Evolutionary conservation across 2,329 filamentous ascomycete species (phyloP).

Genomic region (Thermoascus crustaceus): DNA sequence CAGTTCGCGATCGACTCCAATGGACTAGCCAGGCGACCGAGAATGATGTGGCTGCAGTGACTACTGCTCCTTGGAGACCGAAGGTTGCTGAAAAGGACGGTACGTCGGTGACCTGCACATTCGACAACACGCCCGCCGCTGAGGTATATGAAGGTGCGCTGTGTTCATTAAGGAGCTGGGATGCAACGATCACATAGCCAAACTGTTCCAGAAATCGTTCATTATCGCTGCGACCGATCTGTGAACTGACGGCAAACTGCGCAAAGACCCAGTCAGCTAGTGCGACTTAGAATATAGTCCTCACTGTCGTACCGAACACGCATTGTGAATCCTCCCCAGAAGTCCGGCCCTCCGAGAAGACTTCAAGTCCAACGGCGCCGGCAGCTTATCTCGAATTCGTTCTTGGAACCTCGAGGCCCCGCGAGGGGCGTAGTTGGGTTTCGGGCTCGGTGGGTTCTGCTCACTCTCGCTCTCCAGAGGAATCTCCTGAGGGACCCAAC

Average conservation of each 20-base stretch:
- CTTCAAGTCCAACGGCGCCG: constrained; percentile 38
- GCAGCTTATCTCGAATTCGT: constrained; percentile 42
- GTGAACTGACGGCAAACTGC: constrained; percentile 28
- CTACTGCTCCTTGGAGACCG: constrained; percentile 56
- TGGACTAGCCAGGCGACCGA: constrained; percentile 59
- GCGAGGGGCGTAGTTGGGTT: constrained; percentile 42
- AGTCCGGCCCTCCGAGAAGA: constrained; percentile 21
- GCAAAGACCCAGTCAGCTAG: background rate
- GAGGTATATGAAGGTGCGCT: constrained; percentile 34
- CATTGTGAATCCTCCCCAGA: constrained; percentile 36
- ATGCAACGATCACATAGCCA: constrained; percentile 85
- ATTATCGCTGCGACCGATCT: constrained; percentile 67
- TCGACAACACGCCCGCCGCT: constrained; percentile 25
- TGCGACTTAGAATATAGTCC: no score
- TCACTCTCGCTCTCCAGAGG: constrained; percentile 22
- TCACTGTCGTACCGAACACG: constrained; percentile 39
- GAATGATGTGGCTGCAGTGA: constrained; percentile 57
- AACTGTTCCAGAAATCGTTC: constrained; percentile 84
- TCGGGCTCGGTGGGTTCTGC: constrained; percentile 21
- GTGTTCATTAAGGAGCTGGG: constrained; percentile 69
- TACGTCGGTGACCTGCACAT: constrained; percentile 21
- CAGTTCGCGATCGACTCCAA: constrained; percentile 56
- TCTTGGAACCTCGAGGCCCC: constrained; percentile 42
- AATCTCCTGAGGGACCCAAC: constrained; percentile 28
- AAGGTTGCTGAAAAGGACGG: constrained; percentile 38